Percentiles rank a stretch among this genome's conserved stretches.
phyloP scores from a whole-genome alignment of 2,329 filamentous ascomycete species.

The Exophiala lecanii-corni region DNA sequence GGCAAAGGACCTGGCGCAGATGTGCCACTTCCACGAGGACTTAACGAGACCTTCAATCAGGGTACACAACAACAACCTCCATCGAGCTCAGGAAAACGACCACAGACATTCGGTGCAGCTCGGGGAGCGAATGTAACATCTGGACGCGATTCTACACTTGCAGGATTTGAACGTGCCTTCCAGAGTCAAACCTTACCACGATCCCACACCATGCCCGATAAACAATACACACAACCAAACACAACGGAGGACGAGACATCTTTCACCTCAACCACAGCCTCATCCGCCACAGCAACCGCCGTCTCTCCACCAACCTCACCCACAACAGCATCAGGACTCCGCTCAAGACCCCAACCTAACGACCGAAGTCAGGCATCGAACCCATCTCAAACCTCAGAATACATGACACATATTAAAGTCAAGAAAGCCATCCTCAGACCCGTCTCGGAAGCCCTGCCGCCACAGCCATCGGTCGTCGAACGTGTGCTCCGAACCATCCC shows the following conservation, averaged over 20 bases:
- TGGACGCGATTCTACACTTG: slow-evolving; percentile 28
- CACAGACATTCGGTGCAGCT: slow-evolving; percentile 25
- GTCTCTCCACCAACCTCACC: slow-evolving; percentile 24
- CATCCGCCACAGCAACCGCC: slow-evolving; percentile 37
- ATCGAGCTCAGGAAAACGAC: not conserved
- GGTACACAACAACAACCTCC: not conserved
- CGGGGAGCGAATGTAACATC: slow-evolving; percentile 33
- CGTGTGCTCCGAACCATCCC: slow-evolving; percentile 62
- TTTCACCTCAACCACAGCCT: slow-evolving; percentile 36
- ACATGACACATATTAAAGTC: slow-evolving; percentile 60
- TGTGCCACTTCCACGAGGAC: slow-evolving; percentile 54
- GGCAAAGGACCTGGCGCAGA: slow-evolving; percentile 62
- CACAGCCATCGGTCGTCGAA: slow-evolving; percentile 62
- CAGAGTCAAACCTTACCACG: slow-evolving; percentile 32
- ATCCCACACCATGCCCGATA: slow-evolving; percentile 33
- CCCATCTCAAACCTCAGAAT: slow-evolving; percentile 39
- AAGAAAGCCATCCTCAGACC: slow-evolving; percentile 62
- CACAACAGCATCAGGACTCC: slow-evolving; percentile 27
- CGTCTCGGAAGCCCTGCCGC: slow-evolving; percentile 65
- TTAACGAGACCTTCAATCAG: not conserved
- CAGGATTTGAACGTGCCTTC: slow-evolving; percentile 32
- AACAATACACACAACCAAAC: slow-evolving; percentile 34
- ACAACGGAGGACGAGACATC: slow-evolving; percentile 27
- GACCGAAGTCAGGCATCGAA: slow-evolving; percentile 14
- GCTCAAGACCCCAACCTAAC: slow-evolving; percentile 26